Evolutionary conservation across 2,329 filamentous ascomycete genomes (phyloP).

Genomic region (Fusarium luffae): DNA sequence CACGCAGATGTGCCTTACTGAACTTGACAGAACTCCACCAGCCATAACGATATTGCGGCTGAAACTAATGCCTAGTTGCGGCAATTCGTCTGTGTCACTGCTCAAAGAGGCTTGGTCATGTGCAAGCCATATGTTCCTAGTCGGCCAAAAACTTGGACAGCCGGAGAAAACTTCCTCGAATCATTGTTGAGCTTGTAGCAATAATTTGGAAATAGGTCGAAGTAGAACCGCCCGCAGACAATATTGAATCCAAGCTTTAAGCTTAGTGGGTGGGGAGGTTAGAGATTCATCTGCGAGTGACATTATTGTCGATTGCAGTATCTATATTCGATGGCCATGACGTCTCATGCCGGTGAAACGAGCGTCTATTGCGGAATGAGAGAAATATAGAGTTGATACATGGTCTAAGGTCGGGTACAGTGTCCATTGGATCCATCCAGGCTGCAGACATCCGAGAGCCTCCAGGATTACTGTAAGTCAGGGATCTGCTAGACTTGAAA

Average conservation of each 20-base stretch:
- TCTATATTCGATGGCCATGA: neutral
- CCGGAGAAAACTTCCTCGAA: slow-evolving; percentile 12
- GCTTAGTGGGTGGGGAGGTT: neutral
- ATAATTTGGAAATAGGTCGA: neutral
- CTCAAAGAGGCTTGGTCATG: slow-evolving; percentile 31
- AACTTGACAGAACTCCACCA: neutral
- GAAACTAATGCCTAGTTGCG: slow-evolving; percentile 12
- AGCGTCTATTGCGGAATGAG: neutral
- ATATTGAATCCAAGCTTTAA: neutral
- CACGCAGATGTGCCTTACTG: slow-evolving; percentile 24
- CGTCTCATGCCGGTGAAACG: neutral
- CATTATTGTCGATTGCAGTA: neutral
- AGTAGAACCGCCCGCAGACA: neutral
- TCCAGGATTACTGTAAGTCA: neutral
- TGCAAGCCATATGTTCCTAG: slow-evolving; percentile 16
- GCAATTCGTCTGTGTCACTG: slow-evolving; percentile 12
- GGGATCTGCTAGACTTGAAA: neutral
- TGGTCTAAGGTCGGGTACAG: neutral
- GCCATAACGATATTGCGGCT: slow-evolving; percentile 15
- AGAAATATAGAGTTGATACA: neutral
- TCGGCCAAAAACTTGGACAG: neutral
- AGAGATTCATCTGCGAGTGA: neutral
- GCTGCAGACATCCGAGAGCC: neutral
- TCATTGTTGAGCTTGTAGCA: neutral
- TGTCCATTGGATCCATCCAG: neutral